Conservation (phyloP, 1,284 basidiomycete species). For the Heterobasidion annosum region DNA sequence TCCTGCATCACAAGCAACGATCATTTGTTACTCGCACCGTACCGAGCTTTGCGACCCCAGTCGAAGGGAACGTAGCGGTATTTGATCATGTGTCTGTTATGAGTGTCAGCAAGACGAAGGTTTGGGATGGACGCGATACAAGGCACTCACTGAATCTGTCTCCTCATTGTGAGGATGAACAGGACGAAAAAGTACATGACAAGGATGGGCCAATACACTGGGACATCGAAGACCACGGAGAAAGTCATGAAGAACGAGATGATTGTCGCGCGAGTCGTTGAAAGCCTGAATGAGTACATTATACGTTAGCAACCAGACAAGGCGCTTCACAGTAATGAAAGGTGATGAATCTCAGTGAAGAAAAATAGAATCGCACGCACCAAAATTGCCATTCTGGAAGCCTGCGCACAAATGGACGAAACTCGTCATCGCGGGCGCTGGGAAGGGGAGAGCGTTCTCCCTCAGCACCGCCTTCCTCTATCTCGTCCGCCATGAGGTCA, state of each 20-base stretch:
- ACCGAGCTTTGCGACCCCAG: slow-evolving; percentile 79
- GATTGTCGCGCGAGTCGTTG: slow-evolving; percentile 82
- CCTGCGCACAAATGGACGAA: slow-evolving; percentile 92
- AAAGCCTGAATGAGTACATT: slow-evolving; percentile 54
- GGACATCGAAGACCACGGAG: slow-evolving; percentile 83
- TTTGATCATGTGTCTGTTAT: slow-evolving; percentile 91
- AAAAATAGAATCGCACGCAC: slow-evolving; percentile 34
- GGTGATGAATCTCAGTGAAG: too few relatives aligned
- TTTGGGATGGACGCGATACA: background rate
- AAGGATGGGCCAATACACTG: slow-evolving; percentile 97
- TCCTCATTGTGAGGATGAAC: slow-evolving; percentile 85
- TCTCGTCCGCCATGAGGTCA: slow-evolving; percentile 89
- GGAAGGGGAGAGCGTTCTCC: slow-evolving; percentile 30
- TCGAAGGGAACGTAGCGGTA: slow-evolving; percentile 95
- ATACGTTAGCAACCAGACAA: background rate
- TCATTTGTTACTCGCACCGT: slow-evolving; percentile 29
- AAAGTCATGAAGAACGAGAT: slow-evolving; percentile 76
- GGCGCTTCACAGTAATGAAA: background rate
- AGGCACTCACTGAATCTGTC: slow-evolving; percentile 83
- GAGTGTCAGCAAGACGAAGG: background rate
- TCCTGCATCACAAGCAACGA: background rate
- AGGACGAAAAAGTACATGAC: slow-evolving; percentile 89
- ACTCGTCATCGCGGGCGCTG: slow-evolving; percentile 79
- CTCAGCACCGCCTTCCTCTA: slow-evolving; percentile 80
- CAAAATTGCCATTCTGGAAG: slow-evolving; percentile 96